Evolutionary conservation across 768 basidiomycete genomes (phyloP), one percentile per base, ranked within the genome.

Genomic region (Kwoniella dendrophila): DNA sequence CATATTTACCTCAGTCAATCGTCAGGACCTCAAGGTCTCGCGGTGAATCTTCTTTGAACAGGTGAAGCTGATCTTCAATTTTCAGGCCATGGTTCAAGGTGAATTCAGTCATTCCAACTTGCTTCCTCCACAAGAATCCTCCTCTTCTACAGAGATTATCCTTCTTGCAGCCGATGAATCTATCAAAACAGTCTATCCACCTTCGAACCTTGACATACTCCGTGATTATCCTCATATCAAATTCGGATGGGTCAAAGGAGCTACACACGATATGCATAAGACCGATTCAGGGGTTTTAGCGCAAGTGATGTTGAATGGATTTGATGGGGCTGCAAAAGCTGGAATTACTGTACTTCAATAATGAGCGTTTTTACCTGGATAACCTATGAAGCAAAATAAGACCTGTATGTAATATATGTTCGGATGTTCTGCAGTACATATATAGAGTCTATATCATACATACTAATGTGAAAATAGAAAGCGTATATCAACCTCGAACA

Each of bases 221-320:
- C 38, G 48, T 32, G 27, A 45, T 8, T 52, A 63, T 32, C 61
- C 66, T 10, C 55, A 67, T 30, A 61, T 67, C 57, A 67, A 59
- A 22, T 59, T 63, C 34, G 61, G 48, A 1, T 29, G 36, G 44
- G 50, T 27, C 7, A 32, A n/a, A 33, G 56, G 56, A 3, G 66
- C 56, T 0, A 59, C 66, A 33, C 66, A 67, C 47, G 66, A 67
- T 49, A 63, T 62, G 60, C 66, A 67, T 61, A 67, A 67, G 40
- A 56, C 33, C 16, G 38, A 52, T 18, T 38, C 66, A 16, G 61
- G 53, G n/a, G 66, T 67, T 1, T 27, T 63, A 7, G 66, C 62
- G 11, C 33, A 33, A 2, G 57, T 63, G 1, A 58, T 67, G 4
- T 33, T 63, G 49, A n/a, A 56, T 7, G 66, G 65, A 20, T 50